Conservation (phyloP, 2,329 filamentous ascomycete genomes). For the Diaporthe batatas region DNA sequence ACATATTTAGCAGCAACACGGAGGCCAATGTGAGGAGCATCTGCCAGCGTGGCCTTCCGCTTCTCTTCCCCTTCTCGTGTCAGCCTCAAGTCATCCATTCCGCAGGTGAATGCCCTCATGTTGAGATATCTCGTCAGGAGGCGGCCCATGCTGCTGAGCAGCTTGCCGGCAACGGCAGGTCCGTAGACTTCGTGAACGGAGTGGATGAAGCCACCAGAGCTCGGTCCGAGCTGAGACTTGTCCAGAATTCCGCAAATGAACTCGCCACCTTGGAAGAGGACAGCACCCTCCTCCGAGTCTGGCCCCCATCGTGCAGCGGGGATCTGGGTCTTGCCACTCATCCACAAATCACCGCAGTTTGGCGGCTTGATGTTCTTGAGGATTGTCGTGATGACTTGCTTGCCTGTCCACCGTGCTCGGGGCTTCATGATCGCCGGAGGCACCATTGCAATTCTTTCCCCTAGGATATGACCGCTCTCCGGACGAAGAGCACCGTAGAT, state of each 20-base stretch:
- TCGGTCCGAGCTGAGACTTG: slow-evolving; percentile 93
- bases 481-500: slow-evolving; percentile 91
- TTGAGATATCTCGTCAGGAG: slow-evolving; percentile 90
- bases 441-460: slow-evolving; percentile 84
- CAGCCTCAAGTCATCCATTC: slow-evolving; percentile 93
- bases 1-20: slow-evolving; percentile 90
- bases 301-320: slow-evolving; percentile 83
- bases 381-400: slow-evolving; percentile 94
- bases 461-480: slow-evolving; percentile 88
- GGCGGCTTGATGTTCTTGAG: slow-evolving; percentile 90
- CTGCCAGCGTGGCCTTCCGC: slow-evolving; percentile 76
- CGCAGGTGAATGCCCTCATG: slow-evolving; percentile 96
- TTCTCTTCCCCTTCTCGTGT: slow-evolving; percentile 82
- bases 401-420: slow-evolving; percentile 88
- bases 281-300: slow-evolving; percentile 81
- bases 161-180: slow-evolving; percentile 84
- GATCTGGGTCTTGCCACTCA: slow-evolving; percentile 84
- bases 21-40: slow-evolving; percentile 78
- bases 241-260: slow-evolving; percentile 93
- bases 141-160: slow-evolving; percentile 90
- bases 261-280: slow-evolving; percentile 88
- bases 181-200: slow-evolving; percentile 95
- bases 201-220: slow-evolving; percentile 88
- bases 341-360: slow-evolving; percentile 80
- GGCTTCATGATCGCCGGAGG: slow-evolving; percentile 88